Conservation (phyloP, 805 yeast species). For the Zygosaccharomyces lentus region DNA sequence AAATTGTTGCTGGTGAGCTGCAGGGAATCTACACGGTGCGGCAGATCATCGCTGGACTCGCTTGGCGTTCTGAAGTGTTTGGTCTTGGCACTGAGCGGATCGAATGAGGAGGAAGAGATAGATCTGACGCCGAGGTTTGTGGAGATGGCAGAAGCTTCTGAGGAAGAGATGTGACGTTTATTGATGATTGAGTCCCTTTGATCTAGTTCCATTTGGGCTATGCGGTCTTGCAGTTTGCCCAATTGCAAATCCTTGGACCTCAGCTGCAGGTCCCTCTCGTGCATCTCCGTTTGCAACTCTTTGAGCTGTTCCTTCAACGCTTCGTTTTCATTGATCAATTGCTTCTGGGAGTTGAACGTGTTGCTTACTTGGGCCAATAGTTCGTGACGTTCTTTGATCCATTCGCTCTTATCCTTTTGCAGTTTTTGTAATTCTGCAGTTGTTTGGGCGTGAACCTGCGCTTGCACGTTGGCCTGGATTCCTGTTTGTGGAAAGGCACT, state of each 20-base stretch:
- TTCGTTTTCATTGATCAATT: slow-evolving; percentile 48
- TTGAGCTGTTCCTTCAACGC: slow-evolving; percentile 33
- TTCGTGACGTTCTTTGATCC: slow-evolving; percentile 33
- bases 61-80: slow-evolving; percentile 20
- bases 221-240: slow-evolving; percentile 22
- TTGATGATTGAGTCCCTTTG: slow-evolving; percentile 6
- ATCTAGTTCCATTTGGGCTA: slow-evolving; percentile 13
- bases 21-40: slow-evolving; percentile 29
- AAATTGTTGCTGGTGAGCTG: slow-evolving; percentile 12
- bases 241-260: slow-evolving; percentile 24
- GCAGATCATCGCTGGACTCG: slow-evolving; percentile 30
- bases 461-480: slow-evolving; percentile 3
- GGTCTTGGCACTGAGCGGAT: slow-evolving; percentile 12
- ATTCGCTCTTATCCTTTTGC: slow-evolving; percentile 46
- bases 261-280: slow-evolving; percentile 21
- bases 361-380: slow-evolving; percentile 30
- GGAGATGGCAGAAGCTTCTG: slow-evolving; percentile 16
- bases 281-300: slow-evolving; percentile 17
- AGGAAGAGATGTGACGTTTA: slow-evolving; percentile 12
- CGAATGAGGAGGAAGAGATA: slow-evolving; percentile 17
- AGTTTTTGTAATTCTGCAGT: slow-evolving; percentile 39
- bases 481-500: background rate
- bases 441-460: slow-evolving; percentile 20
- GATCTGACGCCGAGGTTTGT: slow-evolving; percentile 21
- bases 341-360: slow-evolving; percentile 32